Conservation (phyloP, 192 early-diverging fungal genomes). For the Fimicolochytrium jonesii region DNA sequence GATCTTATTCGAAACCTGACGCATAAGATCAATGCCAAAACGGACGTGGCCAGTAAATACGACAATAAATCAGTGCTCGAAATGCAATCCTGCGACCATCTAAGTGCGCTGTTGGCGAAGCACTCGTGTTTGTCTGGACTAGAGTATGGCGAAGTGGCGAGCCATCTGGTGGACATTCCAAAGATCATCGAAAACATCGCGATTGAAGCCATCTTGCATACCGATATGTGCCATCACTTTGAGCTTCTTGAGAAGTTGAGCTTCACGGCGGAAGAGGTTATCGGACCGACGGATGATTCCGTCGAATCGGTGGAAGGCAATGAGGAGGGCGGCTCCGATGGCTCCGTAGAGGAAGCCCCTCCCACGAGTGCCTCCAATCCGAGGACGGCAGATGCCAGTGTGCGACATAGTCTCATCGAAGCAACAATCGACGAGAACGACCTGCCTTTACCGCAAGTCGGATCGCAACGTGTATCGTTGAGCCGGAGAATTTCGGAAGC, state of each 20-base stretch:
- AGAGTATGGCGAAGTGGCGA: conserved; percentile 2
- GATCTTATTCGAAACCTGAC: conserved; percentile 25
- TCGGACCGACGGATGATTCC: conserved; percentile 13
- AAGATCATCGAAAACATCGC: conserved; percentile 43
- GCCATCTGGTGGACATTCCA: conserved; percentile 6
- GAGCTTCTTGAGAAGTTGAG: conserved; percentile 50
- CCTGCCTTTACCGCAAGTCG: no score
- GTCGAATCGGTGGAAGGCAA: no score
- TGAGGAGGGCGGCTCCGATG: conserved; percentile 2
- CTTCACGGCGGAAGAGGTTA: conserved; percentile 22
- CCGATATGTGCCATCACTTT: conserved; percentile 92
- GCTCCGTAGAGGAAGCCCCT: no score
- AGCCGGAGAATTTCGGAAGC: no score
- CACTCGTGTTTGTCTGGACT: conserved; percentile 57
- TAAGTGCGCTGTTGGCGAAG: conserved; percentile 69
- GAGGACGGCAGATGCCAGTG: no score
- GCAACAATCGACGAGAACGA: no score
- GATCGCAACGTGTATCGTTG: no score
- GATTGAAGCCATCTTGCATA: conserved; percentile 75
- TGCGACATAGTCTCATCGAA: no score
- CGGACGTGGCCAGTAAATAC: conserved; percentile 68
- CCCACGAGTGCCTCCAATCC: no score
- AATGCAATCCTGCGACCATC: conserved; percentile 73
- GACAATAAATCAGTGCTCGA: conserved; percentile 82
- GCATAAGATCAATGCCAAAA: conserved; percentile 76